Conservation (phyloP, 176 grass and related monocot species). For the Hsuehochloa calcarea region DNA sequence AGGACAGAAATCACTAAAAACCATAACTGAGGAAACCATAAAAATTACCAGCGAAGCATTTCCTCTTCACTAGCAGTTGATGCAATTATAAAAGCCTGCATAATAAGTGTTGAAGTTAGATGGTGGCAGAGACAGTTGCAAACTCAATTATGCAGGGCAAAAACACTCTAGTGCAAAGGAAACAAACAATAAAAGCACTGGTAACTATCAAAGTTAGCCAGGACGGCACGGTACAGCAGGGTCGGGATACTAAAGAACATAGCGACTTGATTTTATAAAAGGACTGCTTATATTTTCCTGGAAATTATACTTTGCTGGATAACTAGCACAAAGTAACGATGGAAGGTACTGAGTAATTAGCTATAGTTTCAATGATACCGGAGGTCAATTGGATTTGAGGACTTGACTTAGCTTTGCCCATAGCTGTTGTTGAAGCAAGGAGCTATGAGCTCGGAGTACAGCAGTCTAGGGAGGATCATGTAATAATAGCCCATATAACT, state of each 20-base stretch:
- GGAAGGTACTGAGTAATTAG: neutral
- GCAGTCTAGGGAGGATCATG: neutral
- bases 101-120: constrained; percentile 29
- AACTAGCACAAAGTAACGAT: neutral
- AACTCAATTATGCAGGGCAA: neutral
- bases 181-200: neutral
- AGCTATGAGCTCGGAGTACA: neutral
- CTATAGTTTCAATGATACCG: neutral
- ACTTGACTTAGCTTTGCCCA: neutral
- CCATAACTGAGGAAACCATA: neutral
- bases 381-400: neutral
- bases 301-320: neutral
- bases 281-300: neutral
- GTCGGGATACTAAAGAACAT: neutral
- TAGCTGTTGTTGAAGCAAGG: neutral
- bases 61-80: constrained; percentile 96
- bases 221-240: neutral
- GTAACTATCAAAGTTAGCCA: neutral
- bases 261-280: neutral
- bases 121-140: neutral
- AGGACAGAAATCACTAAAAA: neutral
- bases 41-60: constrained; percentile 87
- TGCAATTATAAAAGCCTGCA: constrained; percentile 96
- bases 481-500: neutral
- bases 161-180: neutral